Conservation (phyloP, 495 filamentous ascomycete species). For the Amphirosellinia nigrospora region DNA sequence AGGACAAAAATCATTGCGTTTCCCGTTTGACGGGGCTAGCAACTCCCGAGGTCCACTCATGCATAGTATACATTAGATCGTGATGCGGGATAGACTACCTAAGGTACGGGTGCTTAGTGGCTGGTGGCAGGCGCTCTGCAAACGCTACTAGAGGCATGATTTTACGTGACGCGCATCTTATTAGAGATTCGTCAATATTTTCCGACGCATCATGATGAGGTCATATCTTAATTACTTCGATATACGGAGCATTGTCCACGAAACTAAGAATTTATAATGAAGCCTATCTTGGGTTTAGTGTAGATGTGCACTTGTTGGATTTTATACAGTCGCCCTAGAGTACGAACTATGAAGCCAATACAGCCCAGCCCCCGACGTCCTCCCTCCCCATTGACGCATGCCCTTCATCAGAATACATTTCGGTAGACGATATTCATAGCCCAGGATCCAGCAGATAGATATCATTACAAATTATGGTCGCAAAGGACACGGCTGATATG, state of each 20-base stretch:
- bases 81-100: too few relatives aligned
- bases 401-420: background rate
- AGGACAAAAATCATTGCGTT: too few relatives aligned
- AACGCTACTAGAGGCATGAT: too few relatives aligned
- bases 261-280: background rate
- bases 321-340: slow-evolving; percentile 14
- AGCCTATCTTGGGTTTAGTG: background rate
- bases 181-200: background rate
- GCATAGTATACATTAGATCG: too few relatives aligned
- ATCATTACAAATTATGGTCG: slow-evolving; percentile 23
- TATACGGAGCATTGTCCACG: background rate
- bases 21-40: too few relatives aligned
- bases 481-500: slow-evolving; percentile 7
- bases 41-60: too few relatives aligned
- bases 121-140: too few relatives aligned
- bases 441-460: slow-evolving; percentile 11
- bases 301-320: background rate
- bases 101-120: too few relatives aligned
- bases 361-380: background rate
- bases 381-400: background rate
- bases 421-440: slow-evolving; percentile 11
- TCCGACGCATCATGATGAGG: background rate
- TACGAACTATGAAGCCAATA: slow-evolving; percentile 14
- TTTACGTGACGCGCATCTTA: background rate
- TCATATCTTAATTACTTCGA: background rate